phyloP scores from a whole-genome alignment of 352 stramenopile species.

The Phytopythium sindhum region DNA sequence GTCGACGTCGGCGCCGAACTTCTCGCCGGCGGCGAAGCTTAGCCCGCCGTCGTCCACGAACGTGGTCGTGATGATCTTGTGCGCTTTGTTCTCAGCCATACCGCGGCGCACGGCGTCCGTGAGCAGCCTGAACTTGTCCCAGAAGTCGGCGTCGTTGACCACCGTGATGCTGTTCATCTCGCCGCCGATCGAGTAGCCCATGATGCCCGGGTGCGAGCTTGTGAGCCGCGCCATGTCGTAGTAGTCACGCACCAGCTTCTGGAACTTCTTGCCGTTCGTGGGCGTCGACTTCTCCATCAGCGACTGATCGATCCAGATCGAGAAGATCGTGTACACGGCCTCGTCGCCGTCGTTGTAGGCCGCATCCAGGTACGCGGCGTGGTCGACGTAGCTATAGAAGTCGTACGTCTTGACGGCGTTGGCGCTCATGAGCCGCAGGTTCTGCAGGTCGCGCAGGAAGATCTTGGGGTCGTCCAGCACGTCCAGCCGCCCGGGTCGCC shows the following conservation, averaged over 20 bases:
- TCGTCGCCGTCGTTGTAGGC: constrained; percentile 54
- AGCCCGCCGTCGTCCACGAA: constrained; percentile 61
- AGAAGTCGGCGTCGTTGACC: constrained; percentile 48
- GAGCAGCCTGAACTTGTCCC: constrained; percentile 55
- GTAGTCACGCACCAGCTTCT: constrained; percentile 48
- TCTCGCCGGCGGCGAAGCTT: constrained; percentile 43
- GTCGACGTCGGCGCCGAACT: constrained; percentile 51
- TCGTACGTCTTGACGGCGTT: constrained; percentile 77
- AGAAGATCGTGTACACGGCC: constrained; percentile 70
- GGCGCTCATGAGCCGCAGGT: constrained; percentile 68
- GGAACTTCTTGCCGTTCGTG: constrained; percentile 32
- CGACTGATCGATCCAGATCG: constrained; percentile 66
- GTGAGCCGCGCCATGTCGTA: constrained; percentile 59
- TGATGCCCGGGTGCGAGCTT: constrained; percentile 42
- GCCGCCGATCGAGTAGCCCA: constrained; percentile 72
- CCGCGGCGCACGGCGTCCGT: constrained; percentile 47
- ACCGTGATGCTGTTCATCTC: constrained; percentile 75
- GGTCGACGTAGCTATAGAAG: constrained; percentile 48
- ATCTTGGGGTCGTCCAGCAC: constrained; percentile 51
- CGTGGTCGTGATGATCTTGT: constrained; percentile 80
- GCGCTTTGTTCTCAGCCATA: constrained; percentile 36
- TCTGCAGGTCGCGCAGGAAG: constrained; percentile 58
- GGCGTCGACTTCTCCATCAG: constrained; percentile 36
- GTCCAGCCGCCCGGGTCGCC: constrained; percentile 43
- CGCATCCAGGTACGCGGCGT: constrained; percentile 52